Percentiles rank a stretch among this genome's conserved stretches.
phyloP scores from a whole-genome alignment of 2,329 filamentous ascomycete species.

The Colletotrichum orchidophilum region DNA sequence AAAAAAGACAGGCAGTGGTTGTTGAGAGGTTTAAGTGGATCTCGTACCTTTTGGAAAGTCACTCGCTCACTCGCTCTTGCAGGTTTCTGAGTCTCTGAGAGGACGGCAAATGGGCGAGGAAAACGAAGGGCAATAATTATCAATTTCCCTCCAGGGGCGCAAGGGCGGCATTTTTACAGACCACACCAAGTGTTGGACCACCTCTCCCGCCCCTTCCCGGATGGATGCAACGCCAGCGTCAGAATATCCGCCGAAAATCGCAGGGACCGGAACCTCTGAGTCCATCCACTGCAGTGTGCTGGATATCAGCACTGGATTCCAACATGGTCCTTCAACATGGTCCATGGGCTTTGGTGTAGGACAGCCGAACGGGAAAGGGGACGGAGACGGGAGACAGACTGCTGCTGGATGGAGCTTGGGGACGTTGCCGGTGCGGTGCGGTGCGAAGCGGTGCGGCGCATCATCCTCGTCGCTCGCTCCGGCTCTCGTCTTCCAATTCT shows the following conservation, averaged over 20 bases:
- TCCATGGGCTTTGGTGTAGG: not conserved
- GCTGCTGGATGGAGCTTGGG: not conserved
- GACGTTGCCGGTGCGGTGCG: not conserved
- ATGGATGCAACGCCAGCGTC: constrained; percentile 20
- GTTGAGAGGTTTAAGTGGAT: constrained; percentile 37
- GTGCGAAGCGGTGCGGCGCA: not conserved
- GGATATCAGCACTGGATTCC: not conserved
- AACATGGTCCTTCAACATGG: not conserved
- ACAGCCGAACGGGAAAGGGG: not conserved
- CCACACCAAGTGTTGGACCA: constrained; percentile 26
- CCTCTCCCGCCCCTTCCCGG: not conserved
- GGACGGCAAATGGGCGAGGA: not conserved
- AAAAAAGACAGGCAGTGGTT: constrained; percentile 30
- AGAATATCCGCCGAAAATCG: constrained; percentile 21
- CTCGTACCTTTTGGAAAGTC: constrained; percentile 22
- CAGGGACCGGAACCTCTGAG: not conserved
- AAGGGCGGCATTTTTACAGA: constrained; percentile 14
- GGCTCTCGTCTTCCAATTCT: not conserved
- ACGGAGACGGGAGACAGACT: not conserved
- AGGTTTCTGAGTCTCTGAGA: not conserved
- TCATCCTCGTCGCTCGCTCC: not conserved
- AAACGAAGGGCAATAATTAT: not conserved
- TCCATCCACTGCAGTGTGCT: not conserved
- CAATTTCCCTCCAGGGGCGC: not conserved
- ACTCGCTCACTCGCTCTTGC: constrained; percentile 18